A percentile compares a stretch with the other conserved stretches of the same genome.
Evolutionary conservation across 2,329 filamentous ascomycete genomes (phyloP).

Genomic region (Cladorrhinum sp.): DNA sequence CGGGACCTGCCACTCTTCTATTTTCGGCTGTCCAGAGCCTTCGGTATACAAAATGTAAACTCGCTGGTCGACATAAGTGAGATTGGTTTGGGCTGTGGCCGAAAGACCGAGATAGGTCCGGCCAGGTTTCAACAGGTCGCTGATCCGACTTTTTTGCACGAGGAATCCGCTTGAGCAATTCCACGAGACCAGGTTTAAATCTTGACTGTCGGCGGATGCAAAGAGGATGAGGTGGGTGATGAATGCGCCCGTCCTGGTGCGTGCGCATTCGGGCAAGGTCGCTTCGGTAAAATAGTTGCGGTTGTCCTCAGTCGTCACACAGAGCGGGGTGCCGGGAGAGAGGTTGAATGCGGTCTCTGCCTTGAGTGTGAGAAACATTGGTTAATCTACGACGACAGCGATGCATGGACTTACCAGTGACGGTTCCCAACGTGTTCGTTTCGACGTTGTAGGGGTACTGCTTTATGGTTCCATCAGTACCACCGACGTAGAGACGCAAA

Average conservation of each 20-base stretch:
- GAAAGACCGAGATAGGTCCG: conserved; percentile 11
- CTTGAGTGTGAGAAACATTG: too few relatives aligned
- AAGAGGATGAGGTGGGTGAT: conserved; percentile 15
- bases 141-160: conserved; percentile 7
- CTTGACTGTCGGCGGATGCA: conserved; percentile 7
- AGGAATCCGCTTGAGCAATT: conserved; percentile 18
- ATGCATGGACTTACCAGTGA: not conserved
- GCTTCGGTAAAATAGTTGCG: conserved; percentile 5
- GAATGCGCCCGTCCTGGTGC: not conserved
- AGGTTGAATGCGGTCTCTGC: conserved; percentile 2
- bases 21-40: conserved; percentile 3
- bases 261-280: conserved; percentile 11
- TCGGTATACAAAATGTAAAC: conserved; percentile 14
- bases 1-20: conserved; percentile 15
- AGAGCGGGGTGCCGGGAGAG: conserved; percentile 7
- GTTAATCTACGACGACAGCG: too few relatives aligned
- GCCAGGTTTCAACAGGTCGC: conserved; percentile 7
- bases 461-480: conserved; percentile 8
- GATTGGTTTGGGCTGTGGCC: conserved; percentile 6
- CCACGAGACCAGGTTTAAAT: conserved; percentile 11
- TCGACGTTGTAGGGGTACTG: conserved; percentile 11
- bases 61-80: conserved; percentile 11
- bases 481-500: conserved; percentile 12
- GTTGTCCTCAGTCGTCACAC: conserved; percentile 14
- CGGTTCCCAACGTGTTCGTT: not conserved